Base-by-base conservation (phyloP, 2,329 filamentous ascomycete species). In the Nemania sp. region DNA sequence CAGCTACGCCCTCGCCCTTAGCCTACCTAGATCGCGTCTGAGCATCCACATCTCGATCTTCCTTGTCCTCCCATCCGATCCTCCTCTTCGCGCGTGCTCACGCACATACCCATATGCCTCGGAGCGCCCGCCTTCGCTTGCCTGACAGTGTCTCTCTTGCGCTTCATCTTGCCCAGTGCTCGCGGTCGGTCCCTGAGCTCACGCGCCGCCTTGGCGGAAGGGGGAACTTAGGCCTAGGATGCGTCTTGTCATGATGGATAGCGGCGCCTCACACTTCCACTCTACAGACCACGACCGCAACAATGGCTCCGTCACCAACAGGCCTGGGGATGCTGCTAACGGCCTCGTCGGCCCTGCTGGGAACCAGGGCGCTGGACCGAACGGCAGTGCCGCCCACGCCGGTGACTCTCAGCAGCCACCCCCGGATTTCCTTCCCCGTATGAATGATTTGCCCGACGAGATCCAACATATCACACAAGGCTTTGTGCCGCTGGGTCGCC, bases 401-500 rank as follows among this genome's bases (percentile, higher is more conserved):
- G 70, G 40, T 63, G 74, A 13, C 45, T 62, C 59, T 25, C 51
- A 58, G 37, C 51, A 58, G 37, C 39, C 57, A 4, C 49, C 58
- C 25, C 37, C 49, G 17, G 35, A 52, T 35, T n/a, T 48, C 34
- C 49, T 67, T 39, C 69, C 69, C 49, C 79, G 78, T 61, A 82
- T 86, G 78, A 84, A 86, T 69, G 80, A 87, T 62, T 75, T 87
- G 1, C 85, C 86, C 11, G 81, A 84, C 59, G 84, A 87, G 70
- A 85, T 89, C 39, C 75, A 79, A 39, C 91, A 96, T 71, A 89
- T 96, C 60, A 88, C 88, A 0, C 80, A 88, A 59, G 88, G 87
- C 35, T 96, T 92, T 73, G 83, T 94, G 57, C 88, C 91, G 3
- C 81, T 98, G 18, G 87, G 88, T 4, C 83, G 83, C 13, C 79